Conservation (phyloP, 2,329 filamentous ascomycete genomes). For the Diplodia sapinea region DNA sequence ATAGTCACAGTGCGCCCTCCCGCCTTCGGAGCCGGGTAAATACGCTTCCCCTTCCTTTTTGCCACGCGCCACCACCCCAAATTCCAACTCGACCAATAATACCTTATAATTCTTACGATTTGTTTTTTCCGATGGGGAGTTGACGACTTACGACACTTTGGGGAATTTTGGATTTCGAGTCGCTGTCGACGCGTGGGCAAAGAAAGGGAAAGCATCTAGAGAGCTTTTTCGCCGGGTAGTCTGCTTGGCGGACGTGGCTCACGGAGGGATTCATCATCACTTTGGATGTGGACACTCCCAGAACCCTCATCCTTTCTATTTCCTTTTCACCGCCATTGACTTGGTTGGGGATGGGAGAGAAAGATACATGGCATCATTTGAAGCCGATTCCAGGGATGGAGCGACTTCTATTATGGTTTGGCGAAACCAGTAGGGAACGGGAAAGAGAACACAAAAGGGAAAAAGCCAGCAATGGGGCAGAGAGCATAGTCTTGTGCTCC, state of each 20-base stretch:
- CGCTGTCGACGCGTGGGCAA: not conserved
- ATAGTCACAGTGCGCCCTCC: slow-evolving; percentile 23
- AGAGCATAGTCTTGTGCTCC: slow-evolving; percentile 28
- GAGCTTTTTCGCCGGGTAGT: slow-evolving; percentile 2
- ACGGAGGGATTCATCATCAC: slow-evolving; percentile 3
- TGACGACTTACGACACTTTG: slow-evolving; percentile 14
- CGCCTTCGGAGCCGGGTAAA: not conserved
- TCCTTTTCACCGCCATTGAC: not conserved
- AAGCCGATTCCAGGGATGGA: not conserved
- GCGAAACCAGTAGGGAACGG: not conserved
- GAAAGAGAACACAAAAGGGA: not conserved
- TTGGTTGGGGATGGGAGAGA: not conserved
- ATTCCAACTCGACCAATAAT: not conserved
- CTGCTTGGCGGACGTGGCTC: slow-evolving; percentile 19
- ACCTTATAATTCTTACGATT: slow-evolving; percentile 20
- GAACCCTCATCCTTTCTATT: not conserved
- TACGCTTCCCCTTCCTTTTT: not conserved
- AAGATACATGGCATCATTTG: not conserved
- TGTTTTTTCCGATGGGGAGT: slow-evolving; percentile 11
- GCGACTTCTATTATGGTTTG: not conserved
- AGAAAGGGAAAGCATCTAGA: not conserved
- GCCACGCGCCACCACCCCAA: slow-evolving; percentile 11
- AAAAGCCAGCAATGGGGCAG: slow-evolving; percentile 1
- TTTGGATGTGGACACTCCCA: not conserved
- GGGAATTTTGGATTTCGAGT: slow-evolving; percentile 1